phyloP scores from a whole-genome alignment of 2,329 filamentous ascomycete genomes.

The Xylaria sp. region DNA sequence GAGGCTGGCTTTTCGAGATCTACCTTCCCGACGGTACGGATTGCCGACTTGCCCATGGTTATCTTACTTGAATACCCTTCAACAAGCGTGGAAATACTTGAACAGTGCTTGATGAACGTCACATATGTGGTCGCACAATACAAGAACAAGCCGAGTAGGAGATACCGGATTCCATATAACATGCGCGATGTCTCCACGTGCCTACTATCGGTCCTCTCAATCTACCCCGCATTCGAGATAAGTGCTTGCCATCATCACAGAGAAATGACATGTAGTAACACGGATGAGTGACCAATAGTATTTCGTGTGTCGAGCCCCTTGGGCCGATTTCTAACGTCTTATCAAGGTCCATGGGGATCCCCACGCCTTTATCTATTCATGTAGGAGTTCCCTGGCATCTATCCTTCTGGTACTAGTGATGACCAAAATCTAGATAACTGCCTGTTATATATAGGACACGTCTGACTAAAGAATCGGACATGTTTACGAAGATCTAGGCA shows the following conservation, averaged over 20 bases:
- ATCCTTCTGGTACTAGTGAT: too few relatives aligned
- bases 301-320: slow-evolving; percentile 3
- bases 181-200: background rate
- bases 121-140: background rate
- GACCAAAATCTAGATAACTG: too few relatives aligned
- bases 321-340: slow-evolving; percentile 1
- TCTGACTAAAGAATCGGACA: too few relatives aligned
- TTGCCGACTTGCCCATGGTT: slow-evolving; percentile 50
- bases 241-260: background rate
- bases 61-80: background rate
- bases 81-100: background rate
- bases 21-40: slow-evolving; percentile 76
- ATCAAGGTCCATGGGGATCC: slow-evolving; percentile 1
- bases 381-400: background rate
- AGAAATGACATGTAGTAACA: background rate
- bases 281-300: slow-evolving; percentile 17
- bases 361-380: background rate
- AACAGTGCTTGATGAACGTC: background rate
- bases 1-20: slow-evolving; percentile 73
- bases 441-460: too few relatives aligned
- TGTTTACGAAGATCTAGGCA: too few relatives aligned
- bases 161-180: background rate
- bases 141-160: background rate
- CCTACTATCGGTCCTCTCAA: slow-evolving; percentile 5
- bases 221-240: slow-evolving; percentile 33